phyloP scores from a whole-genome alignment of 2,329 filamentous ascomycete species.

The Tolypocladium tropicale region DNA sequence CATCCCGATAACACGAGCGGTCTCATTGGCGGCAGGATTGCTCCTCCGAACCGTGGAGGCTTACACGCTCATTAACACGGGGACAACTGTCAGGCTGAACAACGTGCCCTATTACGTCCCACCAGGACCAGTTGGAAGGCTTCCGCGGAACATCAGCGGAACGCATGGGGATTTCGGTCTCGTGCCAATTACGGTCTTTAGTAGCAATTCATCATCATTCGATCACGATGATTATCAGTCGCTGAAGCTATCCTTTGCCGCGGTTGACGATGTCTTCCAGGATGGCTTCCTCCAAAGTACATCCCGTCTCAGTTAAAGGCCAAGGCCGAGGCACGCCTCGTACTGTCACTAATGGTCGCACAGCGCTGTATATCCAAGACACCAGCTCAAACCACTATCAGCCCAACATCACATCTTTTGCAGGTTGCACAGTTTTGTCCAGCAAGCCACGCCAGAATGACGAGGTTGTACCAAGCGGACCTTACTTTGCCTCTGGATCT shows the following conservation, averaged over 20 bases:
- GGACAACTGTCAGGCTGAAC: constrained; percentile 4
- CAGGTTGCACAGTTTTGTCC: not conserved
- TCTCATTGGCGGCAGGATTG: not conserved
- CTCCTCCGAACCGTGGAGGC: not conserved
- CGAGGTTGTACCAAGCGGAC: constrained; percentile 3
- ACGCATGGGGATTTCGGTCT: not conserved
- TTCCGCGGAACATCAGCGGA: not conserved
- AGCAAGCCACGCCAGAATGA: not conserved
- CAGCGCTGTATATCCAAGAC: not conserved
- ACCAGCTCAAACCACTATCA: not conserved
- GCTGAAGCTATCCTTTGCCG: not conserved
- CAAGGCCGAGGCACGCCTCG: too few relatives aligned
- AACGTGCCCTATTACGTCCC: constrained; percentile 6
- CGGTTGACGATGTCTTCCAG: constrained; percentile 7
- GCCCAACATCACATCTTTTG: not conserved
- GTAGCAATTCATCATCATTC: not conserved
- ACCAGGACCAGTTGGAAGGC: constrained; percentile 2
- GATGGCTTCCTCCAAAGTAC: constrained; percentile 4
- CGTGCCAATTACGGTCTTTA: not conserved
- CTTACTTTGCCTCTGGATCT: constrained; percentile 7
- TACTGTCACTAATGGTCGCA: not conserved
- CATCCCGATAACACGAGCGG: not conserved
- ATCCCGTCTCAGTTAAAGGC: too few relatives aligned
- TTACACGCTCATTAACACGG: constrained; percentile 1
- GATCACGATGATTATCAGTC: not conserved